These are phyloP conservation scores for Aureobasidium subglaciale DNA, from an alignment of 2,329 filamentous ascomycete genomes.

Conservation along the genomic window DNA sequence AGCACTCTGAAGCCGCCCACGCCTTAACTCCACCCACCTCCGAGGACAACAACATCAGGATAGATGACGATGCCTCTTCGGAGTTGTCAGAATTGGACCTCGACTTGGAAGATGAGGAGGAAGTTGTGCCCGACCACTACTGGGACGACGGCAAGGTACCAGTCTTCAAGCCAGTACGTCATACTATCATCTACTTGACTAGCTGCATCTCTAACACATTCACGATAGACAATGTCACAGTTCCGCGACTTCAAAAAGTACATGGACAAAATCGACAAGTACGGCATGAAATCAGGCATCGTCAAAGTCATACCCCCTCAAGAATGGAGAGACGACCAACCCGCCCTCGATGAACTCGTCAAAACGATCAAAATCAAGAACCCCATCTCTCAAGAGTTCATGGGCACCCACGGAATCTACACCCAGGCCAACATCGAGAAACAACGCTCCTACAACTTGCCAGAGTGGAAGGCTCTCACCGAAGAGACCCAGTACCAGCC, in stretches of 20 bases:
- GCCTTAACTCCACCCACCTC: constrained; percentile 46
- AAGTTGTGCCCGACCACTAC: constrained; percentile 79
- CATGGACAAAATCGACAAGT: constrained; percentile 81
- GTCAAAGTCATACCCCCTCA: constrained; percentile 89
- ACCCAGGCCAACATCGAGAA: constrained; percentile 97
- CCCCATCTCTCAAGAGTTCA: constrained; percentile 96
- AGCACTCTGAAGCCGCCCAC: constrained; percentile 20
- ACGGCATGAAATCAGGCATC: constrained; percentile 96
- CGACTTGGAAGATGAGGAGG: constrained; percentile 62
- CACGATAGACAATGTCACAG: constrained; percentile 69
- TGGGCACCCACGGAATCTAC: constrained; percentile 90
- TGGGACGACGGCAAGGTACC: constrained; percentile 77
- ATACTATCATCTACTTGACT: neutral
- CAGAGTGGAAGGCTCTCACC: constrained; percentile 89
- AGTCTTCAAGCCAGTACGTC: constrained; percentile 76
- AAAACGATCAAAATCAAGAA: constrained; percentile 93
- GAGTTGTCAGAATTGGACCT: constrained; percentile 45
- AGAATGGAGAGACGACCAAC: constrained; percentile 78
- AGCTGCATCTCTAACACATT: constrained; percentile 11
- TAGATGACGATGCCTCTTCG: constrained; percentile 36
- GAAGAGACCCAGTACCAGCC: constrained; percentile 95
- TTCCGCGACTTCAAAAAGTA: constrained; percentile 91
- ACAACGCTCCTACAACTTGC: constrained; percentile 90
- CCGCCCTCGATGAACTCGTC: constrained; percentile 72
- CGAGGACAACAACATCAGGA: constrained; percentile 43